Evolutionary conservation across 768 basidiomycete species (phyloP), one percentile per base, ranked within the genome.

Genomic region (Lactarius vividus): DNA sequence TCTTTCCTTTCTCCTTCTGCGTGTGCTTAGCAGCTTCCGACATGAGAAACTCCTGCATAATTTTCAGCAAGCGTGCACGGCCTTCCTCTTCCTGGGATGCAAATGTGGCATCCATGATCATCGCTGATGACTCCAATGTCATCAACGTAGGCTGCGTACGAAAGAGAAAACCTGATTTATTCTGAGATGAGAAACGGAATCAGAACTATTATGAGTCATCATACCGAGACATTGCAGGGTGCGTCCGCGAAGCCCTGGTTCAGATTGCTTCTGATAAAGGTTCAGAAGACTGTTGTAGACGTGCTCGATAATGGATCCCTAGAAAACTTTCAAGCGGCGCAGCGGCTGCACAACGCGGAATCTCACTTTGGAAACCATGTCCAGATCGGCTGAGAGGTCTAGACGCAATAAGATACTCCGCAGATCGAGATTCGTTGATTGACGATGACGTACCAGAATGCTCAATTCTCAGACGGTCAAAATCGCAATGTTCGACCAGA

Each of bases 51-150:
- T 96, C 94, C 74, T 96, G 94, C 72, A 99, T 86, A 68, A 96
- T 94, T 73, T 85, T 89, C 53, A 98, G 78, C 8, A 98, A 74
- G 28, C 89, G 85, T 23, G 86, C 87, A 37, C 85, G 87, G 11
- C 82, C 83, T 37, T 93, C 91, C 67, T 88, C 83, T 57, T 93
- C 88, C 0, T 82, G 72, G 0, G 92, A 89, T 0, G 81, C 76
- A 73, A 99, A 97, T 46, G 96, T 91, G 2, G 82, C 83, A 73
- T 97, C 94, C 93, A 98, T 96, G 72, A 98, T 88, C 26, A 75
- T 79, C 0, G 91, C 84, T 1, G 95, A 95, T 15, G 82, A 78
- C 4, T 90, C 88, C 69, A 88, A 77, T 0, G 91, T 92, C 88
- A 99, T 95, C 64, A 98, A 77, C 0, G 89, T 89, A 2, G 97